Evolutionary conservation across 192 early-diverging fungal species (phyloP).

Genomic region (Backusella australiensis): DNA sequence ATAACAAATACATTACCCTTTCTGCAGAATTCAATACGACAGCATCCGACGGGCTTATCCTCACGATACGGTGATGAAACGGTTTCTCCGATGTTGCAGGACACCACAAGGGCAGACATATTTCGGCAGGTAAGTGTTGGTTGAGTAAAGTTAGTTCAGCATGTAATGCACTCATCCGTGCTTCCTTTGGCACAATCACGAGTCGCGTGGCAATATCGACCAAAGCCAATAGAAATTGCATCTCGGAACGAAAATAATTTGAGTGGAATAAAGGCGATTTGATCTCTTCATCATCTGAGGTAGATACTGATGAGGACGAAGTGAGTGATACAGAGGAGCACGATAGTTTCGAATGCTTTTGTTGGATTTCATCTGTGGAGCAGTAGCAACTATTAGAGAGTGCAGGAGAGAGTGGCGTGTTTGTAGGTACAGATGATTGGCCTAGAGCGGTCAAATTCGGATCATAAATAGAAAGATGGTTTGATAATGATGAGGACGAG

Average conservation of each 20-base stretch:
- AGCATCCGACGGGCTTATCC: slow-evolving; percentile 89
- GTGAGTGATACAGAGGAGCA: neutral
- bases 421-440: slow-evolving; percentile 38
- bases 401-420: slow-evolving; percentile 26
- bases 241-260: slow-evolving; percentile 90
- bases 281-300: neutral
- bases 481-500: neutral
- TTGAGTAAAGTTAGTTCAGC: slow-evolving; percentile 92
- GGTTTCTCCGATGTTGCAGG: slow-evolving; percentile 58
- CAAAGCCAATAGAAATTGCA: slow-evolving; percentile 88
- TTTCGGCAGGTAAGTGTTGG: slow-evolving; percentile 88
- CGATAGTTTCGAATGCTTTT: neutral
- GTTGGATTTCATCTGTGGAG: slow-evolving; percentile 21
- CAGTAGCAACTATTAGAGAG: slow-evolving; percentile 12
- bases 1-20: slow-evolving; percentile 33
- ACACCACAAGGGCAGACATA: slow-evolving; percentile 96
- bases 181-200: slow-evolving; percentile 80
- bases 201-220: slow-evolving; percentile 92
- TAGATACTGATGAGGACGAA: neutral
- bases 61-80: slow-evolving; percentile 84
- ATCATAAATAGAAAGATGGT: slow-evolving; percentile 32
- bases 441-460: slow-evolving; percentile 32
- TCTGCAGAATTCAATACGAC: slow-evolving; percentile 99
- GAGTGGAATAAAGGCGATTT: slow-evolving; percentile 37
- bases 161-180: slow-evolving; percentile 82